Percentiles rank a stretch among this genome's conserved stretches.
phyloP scores from a whole-genome alignment of 139 green algal species.

The Chlamydomonas sp. region DNA sequence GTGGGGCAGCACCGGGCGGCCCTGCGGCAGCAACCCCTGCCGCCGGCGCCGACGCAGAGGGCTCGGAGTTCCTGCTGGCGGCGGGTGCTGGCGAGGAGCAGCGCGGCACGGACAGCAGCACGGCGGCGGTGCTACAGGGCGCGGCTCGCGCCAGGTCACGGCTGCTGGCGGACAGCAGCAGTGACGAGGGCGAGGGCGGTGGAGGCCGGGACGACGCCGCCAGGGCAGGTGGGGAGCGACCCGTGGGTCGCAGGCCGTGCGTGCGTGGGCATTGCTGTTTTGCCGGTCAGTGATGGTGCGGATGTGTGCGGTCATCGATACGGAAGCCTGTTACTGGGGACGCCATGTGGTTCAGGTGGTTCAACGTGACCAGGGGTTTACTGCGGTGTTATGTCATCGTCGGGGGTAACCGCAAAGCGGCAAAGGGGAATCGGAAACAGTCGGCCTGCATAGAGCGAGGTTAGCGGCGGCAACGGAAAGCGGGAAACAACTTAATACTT shows the following conservation, averaged over 20 bases:
- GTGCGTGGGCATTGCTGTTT: neutral
- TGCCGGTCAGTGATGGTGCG: neutral
- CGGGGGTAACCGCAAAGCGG: too few relatives aligned
- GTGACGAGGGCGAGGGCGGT: neutral
- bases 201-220: neutral
- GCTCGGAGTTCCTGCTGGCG: slow-evolving; percentile 38
- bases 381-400: too few relatives aligned
- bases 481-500: too few relatives aligned
- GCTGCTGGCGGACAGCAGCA: slow-evolving; percentile 7
- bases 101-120: neutral
- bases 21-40: neutral
- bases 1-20: neutral
- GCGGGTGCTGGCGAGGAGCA: neutral
- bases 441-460: too few relatives aligned
- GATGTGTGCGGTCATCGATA: too few relatives aligned
- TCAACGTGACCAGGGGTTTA: too few relatives aligned
- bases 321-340: too few relatives aligned
- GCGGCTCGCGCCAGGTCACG: neutral
- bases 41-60: neutral
- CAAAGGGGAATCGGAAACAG: too few relatives aligned
- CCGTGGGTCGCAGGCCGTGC: too few relatives aligned
- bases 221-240: neutral
- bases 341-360: too few relatives aligned
- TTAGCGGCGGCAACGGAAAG: too few relatives aligned
- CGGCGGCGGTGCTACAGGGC: too few relatives aligned